phyloP scores from a whole-genome alignment of 2,329 filamentous ascomycete genomes.

The Aspergillus nomiae region DNA sequence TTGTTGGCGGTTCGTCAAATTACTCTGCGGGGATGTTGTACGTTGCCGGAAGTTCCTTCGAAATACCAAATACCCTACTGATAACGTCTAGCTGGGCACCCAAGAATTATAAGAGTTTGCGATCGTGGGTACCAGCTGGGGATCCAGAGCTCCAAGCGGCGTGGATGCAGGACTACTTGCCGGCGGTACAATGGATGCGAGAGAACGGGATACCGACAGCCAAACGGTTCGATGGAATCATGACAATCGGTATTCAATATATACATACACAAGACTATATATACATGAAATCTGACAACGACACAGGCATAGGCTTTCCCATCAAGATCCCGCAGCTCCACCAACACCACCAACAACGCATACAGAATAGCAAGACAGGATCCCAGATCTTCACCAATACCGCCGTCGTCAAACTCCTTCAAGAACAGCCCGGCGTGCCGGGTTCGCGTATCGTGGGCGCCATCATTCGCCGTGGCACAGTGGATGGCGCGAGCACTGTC shows the following conservation, averaged over 20 bases:
- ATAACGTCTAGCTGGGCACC: constrained; percentile 26
- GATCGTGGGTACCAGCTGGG: constrained; percentile 29
- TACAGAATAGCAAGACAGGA: constrained; percentile 17
- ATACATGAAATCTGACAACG: not conserved
- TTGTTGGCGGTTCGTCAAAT: constrained; percentile 27
- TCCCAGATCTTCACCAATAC: constrained; percentile 25
- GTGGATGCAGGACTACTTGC: constrained; percentile 29
- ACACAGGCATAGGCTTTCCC: constrained; percentile 28
- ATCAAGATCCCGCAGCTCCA: constrained; percentile 28
- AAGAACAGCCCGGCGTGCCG: constrained; percentile 20
- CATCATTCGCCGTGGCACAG: constrained; percentile 16
- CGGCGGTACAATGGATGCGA: constrained; percentile 33
- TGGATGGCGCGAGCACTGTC: not conserved
- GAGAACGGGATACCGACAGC: constrained; percentile 27
- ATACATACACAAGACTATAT: not conserved
- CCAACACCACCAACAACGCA: constrained; percentile 19
- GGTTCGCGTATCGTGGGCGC: constrained; percentile 27
- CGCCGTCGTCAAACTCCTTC: constrained; percentile 25
- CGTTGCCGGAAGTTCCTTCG: not conserved
- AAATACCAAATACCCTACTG: not conserved
- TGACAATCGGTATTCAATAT: constrained; percentile 27
- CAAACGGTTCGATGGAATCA: constrained; percentile 29
- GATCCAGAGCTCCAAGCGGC: constrained; percentile 26
- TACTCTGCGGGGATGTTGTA: constrained; percentile 34
- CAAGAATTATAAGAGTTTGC: constrained; percentile 22